Conservation (phyloP, 768 basidiomycete species). For the Clitopilus passeckerianus region DNA sequence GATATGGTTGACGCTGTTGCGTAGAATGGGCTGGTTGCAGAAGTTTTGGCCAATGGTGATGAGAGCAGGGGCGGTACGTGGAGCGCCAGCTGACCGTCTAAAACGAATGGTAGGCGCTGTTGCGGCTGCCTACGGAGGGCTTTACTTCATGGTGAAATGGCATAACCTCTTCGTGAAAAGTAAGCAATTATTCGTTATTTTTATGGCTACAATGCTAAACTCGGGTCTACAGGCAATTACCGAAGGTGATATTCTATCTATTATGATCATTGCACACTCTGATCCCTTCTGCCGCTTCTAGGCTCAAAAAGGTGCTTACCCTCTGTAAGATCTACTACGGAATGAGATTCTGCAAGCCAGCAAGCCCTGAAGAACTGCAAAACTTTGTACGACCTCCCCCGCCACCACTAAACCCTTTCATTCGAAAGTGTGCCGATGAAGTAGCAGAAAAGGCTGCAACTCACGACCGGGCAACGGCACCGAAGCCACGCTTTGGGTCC, state of each 20-base stretch:
- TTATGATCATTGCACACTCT: neutral
- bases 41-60: slow-evolving; percentile 4
- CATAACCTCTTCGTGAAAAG: slow-evolving; percentile 37
- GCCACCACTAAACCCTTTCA: slow-evolving; percentile 36
- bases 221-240: slow-evolving; percentile 24
- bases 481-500: slow-evolving; percentile 11
- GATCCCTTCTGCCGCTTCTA: slow-evolving; percentile 6
- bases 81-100: neutral
- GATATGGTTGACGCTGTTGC: slow-evolving; percentile 14
- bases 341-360: slow-evolving; percentile 20
- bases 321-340: slow-evolving; percentile 33
- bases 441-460: slow-evolving; percentile 8
- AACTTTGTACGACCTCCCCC: slow-evolving; percentile 32
- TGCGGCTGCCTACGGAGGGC: slow-evolving; percentile 19
- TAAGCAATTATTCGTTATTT: slow-evolving; percentile 12
- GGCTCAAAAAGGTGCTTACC: slow-evolving; percentile 28
- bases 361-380: slow-evolving; percentile 18
- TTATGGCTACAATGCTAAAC: neutral
- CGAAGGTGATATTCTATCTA: slow-evolving; percentile 18
- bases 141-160: slow-evolving; percentile 36
- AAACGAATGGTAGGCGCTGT: slow-evolving; percentile 12
- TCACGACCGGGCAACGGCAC: slow-evolving; percentile 10
- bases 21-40: slow-evolving; percentile 10
- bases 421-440: slow-evolving; percentile 17
- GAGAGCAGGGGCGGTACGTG: slow-evolving; percentile 2